Conservation (phyloP, 345 rosid species). For the Jatropha curcas region DNA sequence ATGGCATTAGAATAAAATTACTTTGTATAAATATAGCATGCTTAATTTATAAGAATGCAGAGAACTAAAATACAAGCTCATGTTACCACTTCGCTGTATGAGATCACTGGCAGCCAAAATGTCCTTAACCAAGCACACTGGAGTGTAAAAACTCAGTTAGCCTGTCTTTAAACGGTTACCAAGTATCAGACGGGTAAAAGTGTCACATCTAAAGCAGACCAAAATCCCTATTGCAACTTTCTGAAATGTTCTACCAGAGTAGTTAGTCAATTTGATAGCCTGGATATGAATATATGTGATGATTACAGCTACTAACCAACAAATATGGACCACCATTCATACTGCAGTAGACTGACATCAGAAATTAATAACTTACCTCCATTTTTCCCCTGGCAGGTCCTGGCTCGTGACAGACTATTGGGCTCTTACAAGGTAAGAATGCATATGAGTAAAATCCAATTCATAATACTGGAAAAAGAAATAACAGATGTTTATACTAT, state of each 20-base stretch:
- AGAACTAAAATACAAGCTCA: constrained; percentile 2
- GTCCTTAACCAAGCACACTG: constrained; percentile 3
- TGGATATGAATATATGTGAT: background rate
- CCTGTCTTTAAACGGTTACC: background rate
- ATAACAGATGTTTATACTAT: background rate
- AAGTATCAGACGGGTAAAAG: background rate
- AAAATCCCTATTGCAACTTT: constrained; percentile 3
- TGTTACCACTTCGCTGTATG: constrained; percentile 2
- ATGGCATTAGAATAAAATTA: background rate
- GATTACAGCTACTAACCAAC: background rate
- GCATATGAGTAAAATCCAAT: constrained; percentile 1
- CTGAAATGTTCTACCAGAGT: background rate
- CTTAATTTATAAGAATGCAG: background rate
- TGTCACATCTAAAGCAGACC: background rate
- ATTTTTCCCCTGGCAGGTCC: constrained; percentile 49
- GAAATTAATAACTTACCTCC: constrained; percentile 4
- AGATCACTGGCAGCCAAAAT: constrained; percentile 14
- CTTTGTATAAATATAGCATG: background rate
- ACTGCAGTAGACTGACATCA: background rate
- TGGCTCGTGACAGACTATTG: constrained; percentile 89
- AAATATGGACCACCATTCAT: background rate
- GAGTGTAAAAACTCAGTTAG: background rate
- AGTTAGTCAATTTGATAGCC: background rate
- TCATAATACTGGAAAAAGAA: background rate
- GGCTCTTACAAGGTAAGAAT: constrained; percentile 85